These are phyloP conservation scores for Mycena epipterygia DNA, from an alignment of 768 basidiomycete species.

Conservation along the genomic window DNA sequence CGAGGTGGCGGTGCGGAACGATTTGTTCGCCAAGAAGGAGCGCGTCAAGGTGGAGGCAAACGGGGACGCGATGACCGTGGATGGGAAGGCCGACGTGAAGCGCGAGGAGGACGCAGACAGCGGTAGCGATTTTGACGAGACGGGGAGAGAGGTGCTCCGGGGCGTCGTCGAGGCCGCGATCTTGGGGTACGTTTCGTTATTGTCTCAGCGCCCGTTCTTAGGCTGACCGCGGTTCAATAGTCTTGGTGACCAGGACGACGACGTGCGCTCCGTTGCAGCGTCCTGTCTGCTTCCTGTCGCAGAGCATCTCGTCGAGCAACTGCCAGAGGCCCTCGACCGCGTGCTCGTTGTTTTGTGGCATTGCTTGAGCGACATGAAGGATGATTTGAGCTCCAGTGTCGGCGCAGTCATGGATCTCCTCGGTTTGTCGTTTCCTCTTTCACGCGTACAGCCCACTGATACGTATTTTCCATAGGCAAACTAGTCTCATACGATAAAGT, in stretches of 20 bases:
- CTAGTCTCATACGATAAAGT: constrained; percentile 85
- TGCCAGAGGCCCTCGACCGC: constrained; percentile 78
- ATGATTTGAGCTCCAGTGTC: constrained; percentile 96
- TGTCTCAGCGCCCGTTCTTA: not conserved
- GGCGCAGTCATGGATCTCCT: constrained; percentile 98
- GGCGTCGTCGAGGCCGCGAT: constrained; percentile 93
- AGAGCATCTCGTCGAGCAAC: constrained; percentile 78
- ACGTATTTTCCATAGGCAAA: constrained; percentile 66
- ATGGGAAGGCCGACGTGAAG: constrained; percentile 28
- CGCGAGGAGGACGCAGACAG: constrained; percentile 42
- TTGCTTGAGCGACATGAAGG: constrained; percentile 93
- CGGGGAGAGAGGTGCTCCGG: constrained; percentile 71
- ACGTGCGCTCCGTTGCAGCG: constrained; percentile 96
- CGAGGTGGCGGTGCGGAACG: constrained; percentile 93
- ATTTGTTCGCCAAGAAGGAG: constrained; percentile 72
- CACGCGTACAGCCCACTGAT: not conserved
- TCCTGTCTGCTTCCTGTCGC: constrained; percentile 93
- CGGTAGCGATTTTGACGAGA: constrained; percentile 49
- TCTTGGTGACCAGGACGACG: constrained; percentile 92
- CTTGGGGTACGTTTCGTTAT: constrained; percentile 76
- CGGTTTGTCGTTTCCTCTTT: constrained; percentile 60
- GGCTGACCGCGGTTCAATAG: constrained; percentile 55
- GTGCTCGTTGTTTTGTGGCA: constrained; percentile 91
- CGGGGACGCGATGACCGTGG: constrained; percentile 27
- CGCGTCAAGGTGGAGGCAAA: not conserved